Conservation (phyloP, 2,329 filamentous ascomycete genomes). For the Thielaviopsis punctulata region DNA sequence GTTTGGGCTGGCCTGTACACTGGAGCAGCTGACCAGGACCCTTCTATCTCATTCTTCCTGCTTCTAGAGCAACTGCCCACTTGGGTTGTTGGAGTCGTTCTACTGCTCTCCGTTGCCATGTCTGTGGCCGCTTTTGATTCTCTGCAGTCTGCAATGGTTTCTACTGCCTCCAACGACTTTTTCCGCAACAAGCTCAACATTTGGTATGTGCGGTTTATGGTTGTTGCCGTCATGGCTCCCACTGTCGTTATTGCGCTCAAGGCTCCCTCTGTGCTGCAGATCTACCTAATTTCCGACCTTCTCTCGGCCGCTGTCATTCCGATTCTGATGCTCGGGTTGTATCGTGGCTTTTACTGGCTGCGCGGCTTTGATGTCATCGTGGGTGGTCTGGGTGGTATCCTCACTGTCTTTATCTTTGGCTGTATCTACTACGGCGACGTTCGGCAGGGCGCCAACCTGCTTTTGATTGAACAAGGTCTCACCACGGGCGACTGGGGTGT, state of each 20-base stretch:
- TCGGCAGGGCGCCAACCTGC: slow-evolving; percentile 43
- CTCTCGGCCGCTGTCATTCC: slow-evolving; percentile 63
- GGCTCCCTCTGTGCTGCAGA: slow-evolving; percentile 58
- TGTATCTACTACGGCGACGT: slow-evolving; percentile 59
- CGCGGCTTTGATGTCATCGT: slow-evolving; percentile 65
- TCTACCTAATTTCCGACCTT: slow-evolving; percentile 68
- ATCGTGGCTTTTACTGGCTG: slow-evolving; percentile 57
- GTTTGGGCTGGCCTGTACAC: slow-evolving; percentile 61
- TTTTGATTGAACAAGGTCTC: slow-evolving; percentile 55
- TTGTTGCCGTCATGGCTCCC: slow-evolving; percentile 58
- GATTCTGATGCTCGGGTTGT: slow-evolving; percentile 55
- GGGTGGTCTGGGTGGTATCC: slow-evolving; percentile 58
- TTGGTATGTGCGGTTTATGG: slow-evolving; percentile 51
- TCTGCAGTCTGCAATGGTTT: slow-evolving; percentile 69
- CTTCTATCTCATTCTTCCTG: slow-evolving; percentile 57
- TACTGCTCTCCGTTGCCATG: slow-evolving; percentile 65
- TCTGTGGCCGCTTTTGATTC: slow-evolving; percentile 67
- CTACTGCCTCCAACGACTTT: slow-evolving; percentile 67
- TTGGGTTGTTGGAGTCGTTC: slow-evolving; percentile 69
- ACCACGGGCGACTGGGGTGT: slow-evolving; percentile 66
- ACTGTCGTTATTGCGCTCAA: slow-evolving; percentile 58
- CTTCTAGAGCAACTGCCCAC: slow-evolving; percentile 53
- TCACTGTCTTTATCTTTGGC: slow-evolving; percentile 69
- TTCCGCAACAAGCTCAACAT: slow-evolving; percentile 69
- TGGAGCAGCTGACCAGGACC: slow-evolving; percentile 37